These are phyloP conservation scores for Talaromyces verruculosus DNA, from an alignment of 2,329 filamentous ascomycete species.

Conservation along the genomic window DNA sequence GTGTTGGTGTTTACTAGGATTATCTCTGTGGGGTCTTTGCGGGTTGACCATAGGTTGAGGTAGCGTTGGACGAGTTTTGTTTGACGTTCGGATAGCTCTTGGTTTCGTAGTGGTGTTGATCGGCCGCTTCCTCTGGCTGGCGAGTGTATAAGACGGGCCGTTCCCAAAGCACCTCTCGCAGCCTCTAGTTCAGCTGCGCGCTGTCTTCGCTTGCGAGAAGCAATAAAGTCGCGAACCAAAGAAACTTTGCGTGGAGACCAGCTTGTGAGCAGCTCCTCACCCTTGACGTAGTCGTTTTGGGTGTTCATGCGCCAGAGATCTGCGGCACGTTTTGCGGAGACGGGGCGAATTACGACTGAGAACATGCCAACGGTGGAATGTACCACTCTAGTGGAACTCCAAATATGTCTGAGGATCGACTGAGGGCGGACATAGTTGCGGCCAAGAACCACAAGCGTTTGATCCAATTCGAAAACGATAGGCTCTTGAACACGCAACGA, in stretches of 20 bases:
- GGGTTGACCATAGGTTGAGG: slow-evolving; percentile 45
- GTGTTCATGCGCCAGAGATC: slow-evolving; percentile 98
- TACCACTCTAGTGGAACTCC: slow-evolving; percentile 80
- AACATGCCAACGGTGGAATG: slow-evolving; percentile 86
- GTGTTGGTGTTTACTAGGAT: slow-evolving; percentile 48
- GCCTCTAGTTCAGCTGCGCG: slow-evolving; percentile 79
- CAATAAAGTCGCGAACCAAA: slow-evolving; percentile 82
- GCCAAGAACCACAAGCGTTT: slow-evolving; percentile 79
- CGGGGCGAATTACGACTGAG: slow-evolving; percentile 79
- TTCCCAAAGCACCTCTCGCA: slow-evolving; percentile 46
- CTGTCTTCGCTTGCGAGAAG: slow-evolving; percentile 68
- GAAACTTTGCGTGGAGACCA: slow-evolving; percentile 92
- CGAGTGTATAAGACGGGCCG: slow-evolving; percentile 40
- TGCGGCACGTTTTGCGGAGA: slow-evolving; percentile 84
- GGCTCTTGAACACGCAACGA: slow-evolving; percentile 83
- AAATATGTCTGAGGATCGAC: slow-evolving; percentile 83
- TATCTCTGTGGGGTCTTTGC: slow-evolving; percentile 40
- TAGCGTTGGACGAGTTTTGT: slow-evolving; percentile 44
- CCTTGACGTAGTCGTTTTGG: slow-evolving; percentile 91
- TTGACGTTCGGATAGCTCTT: slow-evolving; percentile 40
- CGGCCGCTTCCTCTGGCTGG: slow-evolving; percentile 36
- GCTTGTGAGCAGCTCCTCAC: slow-evolving; percentile 78
- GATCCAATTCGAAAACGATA: slow-evolving; percentile 79
- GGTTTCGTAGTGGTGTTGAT: slow-evolving; percentile 38
- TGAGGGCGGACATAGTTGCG: slow-evolving; percentile 81